A percentile compares a stretch with the other conserved stretches of the same genome.
Evolutionary conservation across 495 filamentous ascomycete species (phyloP).

Genomic region (Penicillium crystallinum): DNA sequence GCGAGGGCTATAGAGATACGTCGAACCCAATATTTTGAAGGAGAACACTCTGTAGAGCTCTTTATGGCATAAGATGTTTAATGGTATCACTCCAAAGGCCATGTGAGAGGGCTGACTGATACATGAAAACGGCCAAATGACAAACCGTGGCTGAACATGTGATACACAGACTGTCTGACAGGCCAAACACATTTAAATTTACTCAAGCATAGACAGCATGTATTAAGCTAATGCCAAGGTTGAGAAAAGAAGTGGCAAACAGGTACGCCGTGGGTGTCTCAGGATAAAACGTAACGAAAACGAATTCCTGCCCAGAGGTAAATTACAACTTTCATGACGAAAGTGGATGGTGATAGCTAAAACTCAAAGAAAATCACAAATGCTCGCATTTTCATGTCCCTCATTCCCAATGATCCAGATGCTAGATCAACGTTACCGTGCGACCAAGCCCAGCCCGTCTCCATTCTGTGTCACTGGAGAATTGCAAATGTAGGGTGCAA

Average conservation of each 20-base stretch:
- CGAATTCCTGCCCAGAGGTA: background rate
- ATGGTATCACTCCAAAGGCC: no score
- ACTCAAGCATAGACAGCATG: conserved; percentile 6
- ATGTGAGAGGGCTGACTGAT: no score
- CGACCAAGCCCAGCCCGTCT: background rate
- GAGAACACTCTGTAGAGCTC: no score
- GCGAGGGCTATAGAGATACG: no score
- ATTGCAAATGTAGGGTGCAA: background rate
- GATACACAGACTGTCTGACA: no score
- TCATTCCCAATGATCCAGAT: conserved; percentile 15
- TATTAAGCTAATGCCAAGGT: conserved; percentile 23
- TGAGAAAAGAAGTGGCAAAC: conserved; percentile 9
- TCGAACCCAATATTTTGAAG: no score
- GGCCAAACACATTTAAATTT: no score
- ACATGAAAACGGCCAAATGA: no score
- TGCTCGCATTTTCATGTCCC: conserved; percentile 26
- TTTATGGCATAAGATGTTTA: no score
- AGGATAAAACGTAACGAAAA: conserved; percentile 4
- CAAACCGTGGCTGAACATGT: no score
- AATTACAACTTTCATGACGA: conserved; percentile 18
- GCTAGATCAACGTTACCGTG: background rate
- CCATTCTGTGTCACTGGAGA: background rate
- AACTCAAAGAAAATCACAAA: conserved; percentile 9
- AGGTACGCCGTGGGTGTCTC: conserved; percentile 25
- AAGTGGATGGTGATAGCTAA: conserved; percentile 9